A percentile compares a stretch with the other conserved stretches of the same genome.
Evolutionary conservation across 805 yeast species (phyloP).

Genomic region (Candida vartiovaarae): DNA sequence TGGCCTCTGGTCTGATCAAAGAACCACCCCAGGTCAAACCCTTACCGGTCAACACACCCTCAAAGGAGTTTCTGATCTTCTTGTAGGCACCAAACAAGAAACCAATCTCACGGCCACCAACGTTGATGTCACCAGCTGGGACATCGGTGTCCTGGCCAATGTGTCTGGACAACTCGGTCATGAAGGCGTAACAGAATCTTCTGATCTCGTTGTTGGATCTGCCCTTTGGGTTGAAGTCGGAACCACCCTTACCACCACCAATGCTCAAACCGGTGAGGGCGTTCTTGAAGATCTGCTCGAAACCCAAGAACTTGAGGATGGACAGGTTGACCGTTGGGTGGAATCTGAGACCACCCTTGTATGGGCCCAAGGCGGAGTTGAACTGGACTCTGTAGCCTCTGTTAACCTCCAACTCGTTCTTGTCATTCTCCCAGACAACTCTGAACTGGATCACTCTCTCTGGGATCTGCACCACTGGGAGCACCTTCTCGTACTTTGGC

Average conservation of each 20-base stretch:
- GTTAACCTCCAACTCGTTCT: constrained; percentile 87
- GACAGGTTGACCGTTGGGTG: constrained; percentile 96
- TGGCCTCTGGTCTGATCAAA: constrained; percentile 97
- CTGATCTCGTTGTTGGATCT: constrained; percentile 90
- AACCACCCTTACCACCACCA: constrained; percentile 99
- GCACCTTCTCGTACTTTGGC: constrained; percentile 84
- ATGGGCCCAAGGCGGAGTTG: constrained; percentile 97
- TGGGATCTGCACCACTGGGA: constrained; percentile 88
- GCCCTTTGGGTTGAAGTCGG: constrained; percentile 97
- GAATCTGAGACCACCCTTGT: constrained; percentile 98
- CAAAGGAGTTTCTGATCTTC: constrained; percentile 82
- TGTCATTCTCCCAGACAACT: constrained; percentile 96
- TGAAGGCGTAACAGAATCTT: constrained; percentile 92
- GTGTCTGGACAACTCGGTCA: constrained; percentile 92
- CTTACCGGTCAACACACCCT: constrained; percentile 97
- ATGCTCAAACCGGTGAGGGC: constrained; percentile 95
- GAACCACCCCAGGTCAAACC: constrained; percentile 99
- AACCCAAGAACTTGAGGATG: constrained; percentile 92
- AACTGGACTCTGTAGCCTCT: constrained; percentile 97
- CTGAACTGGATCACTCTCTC: constrained; percentile 96
- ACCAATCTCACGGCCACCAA: constrained; percentile 72
- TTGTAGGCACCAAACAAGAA: constrained; percentile 96
- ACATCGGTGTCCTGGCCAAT: constrained; percentile 97
- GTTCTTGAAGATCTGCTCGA: constrained; percentile 97
- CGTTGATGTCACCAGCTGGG: constrained; percentile 99